Conservation (phyloP, 2,329 filamentous ascomycete species). For the Beauveria australis region DNA sequence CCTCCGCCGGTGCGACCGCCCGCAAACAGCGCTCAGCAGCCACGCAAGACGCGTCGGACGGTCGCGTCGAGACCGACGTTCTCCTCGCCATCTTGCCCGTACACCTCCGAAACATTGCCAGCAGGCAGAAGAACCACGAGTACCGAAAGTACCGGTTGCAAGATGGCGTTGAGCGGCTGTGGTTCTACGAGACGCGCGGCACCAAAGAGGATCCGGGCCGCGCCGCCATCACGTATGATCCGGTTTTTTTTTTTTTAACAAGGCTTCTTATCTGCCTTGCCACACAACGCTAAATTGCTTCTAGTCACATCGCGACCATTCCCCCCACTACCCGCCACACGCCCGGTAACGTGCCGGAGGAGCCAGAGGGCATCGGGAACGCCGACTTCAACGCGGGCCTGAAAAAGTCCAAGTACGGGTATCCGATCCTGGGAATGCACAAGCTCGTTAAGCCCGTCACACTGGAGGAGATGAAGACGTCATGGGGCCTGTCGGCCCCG, state of each 20-base stretch:
- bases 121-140: slow-evolving; percentile 19
- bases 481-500: slow-evolving; percentile 19
- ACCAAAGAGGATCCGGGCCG: neutral
- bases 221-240: neutral
- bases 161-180: slow-evolving; percentile 17
- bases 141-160: slow-evolving; percentile 20
- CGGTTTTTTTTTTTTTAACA: neutral
- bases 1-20: neutral
- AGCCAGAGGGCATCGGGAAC: slow-evolving; percentile 20
- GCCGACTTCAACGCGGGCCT: slow-evolving; percentile 21
- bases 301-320: slow-evolving; percentile 5
- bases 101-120: slow-evolving; percentile 17
- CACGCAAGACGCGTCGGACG: neutral
- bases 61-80: slow-evolving; percentile 13
- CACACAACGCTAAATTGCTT: neutral
- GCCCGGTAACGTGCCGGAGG: slow-evolving; percentile 13
- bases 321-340: slow-evolving; percentile 11
- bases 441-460: slow-evolving; percentile 17
- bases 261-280: neutral
- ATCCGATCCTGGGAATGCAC: slow-evolving; percentile 20
- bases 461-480: slow-evolving; percentile 18
- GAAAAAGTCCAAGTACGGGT: slow-evolving; percentile 20
- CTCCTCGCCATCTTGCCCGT: slow-evolving; percentile 17
- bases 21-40: neutral
- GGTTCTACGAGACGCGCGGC: slow-evolving; percentile 19